Evolutionary conservation across 768 basidiomycete genomes (phyloP), one percentile per base, ranked within the genome.

Genomic region (Cystobasidium ongulense): DNA sequence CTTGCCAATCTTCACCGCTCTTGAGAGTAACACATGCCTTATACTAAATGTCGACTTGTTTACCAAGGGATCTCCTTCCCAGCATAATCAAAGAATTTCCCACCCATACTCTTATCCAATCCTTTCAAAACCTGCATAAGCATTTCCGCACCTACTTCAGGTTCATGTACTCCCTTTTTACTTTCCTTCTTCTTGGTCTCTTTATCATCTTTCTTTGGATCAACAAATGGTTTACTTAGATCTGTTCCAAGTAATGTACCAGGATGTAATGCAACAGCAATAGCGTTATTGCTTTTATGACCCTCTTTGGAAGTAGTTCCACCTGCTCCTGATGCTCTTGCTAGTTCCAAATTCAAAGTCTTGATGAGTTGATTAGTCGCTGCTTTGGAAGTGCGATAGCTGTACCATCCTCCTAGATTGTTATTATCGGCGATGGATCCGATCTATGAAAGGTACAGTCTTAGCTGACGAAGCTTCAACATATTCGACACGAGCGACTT

Each of bases 341-440:
- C 74, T 46, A 82, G 80, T 76, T 83, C 83, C 52, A 82, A 82
- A 68, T 83, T 81, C 7, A 83, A 75, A 0, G 79, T 80, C 29
- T 79, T 75, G 62, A 83, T 78, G 43, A 81, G 67, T 68, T 83
- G 82, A 73, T 84, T 84, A 36, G 82, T 74, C 1, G 83, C 83
- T 1, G 83, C 81, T 76, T 84, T 84, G 27, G 83, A 83, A 1
- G 82, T 82, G 63, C 67, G 61, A 63, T 72, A 78, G 18, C 64
- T 70, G 38, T 63, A 64, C 72, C 77, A 78, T 23, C 73, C 50
- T 59, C 46, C 68, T 35, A 71, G 68, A 59, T 38, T 71, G 33
- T 71, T 71, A 25, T 71, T 71, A 36, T 71, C 68, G 2, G 29
- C 54, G 35, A 71, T 71, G 33, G 68, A 71, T 4, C 68, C 68